Evolutionary conservation across 768 basidiomycete species (phyloP).

Genomic region (Lactarius deliciosus): DNA sequence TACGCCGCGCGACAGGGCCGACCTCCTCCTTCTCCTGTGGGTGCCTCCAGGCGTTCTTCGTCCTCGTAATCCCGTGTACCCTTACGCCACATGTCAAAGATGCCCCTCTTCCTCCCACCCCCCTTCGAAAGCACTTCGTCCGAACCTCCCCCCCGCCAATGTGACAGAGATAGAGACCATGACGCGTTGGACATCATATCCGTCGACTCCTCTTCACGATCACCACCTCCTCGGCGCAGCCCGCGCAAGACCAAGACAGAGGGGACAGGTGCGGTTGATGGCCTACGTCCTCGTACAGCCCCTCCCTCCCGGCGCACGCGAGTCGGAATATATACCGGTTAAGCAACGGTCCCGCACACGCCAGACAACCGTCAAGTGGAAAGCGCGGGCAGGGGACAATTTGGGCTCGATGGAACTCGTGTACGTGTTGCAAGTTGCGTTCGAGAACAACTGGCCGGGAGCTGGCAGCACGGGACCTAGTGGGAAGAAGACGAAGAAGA

Average conservation of each 20-base stretch:
- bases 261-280: neutral
- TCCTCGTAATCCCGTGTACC: too few relatives aligned
- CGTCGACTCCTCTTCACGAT: neutral
- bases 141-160: neutral
- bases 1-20: slow-evolving; percentile 12
- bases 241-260: slow-evolving; percentile 2
- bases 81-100: too few relatives aligned
- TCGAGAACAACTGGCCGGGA: too few relatives aligned
- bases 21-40: neutral
- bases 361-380: neutral
- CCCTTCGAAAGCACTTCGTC: too few relatives aligned
- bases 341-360: neutral
- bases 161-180: neutral
- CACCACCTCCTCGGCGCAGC: neutral
- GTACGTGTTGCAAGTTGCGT: too few relatives aligned
- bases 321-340: slow-evolving; percentile 3
- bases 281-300: neutral
- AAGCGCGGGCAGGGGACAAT: neutral
- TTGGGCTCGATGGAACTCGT: too few relatives aligned
- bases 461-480: too few relatives aligned
- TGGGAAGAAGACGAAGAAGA: too few relatives aligned
- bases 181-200: slow-evolving; percentile 14
- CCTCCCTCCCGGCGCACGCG: neutral
- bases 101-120: too few relatives aligned
- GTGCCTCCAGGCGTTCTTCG: neutral